Percentiles rank a stretch among this genome's conserved stretches.
Conservation (phyloP, 768 basidiomycete species). For the Saitozyma podzolica region DNA sequence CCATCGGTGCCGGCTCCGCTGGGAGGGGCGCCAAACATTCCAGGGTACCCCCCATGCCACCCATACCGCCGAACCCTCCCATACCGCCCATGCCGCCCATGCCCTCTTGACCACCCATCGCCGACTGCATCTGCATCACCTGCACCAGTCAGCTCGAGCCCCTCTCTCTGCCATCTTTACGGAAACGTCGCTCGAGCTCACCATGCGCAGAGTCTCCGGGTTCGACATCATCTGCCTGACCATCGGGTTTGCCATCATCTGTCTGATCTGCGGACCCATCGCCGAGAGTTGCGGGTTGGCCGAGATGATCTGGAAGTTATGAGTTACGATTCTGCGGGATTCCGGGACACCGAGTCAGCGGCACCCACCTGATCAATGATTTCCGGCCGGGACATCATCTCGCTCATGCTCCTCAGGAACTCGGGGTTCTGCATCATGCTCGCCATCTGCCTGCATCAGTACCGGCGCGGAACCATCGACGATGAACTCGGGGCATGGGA, state of each 20-base stretch:
- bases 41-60: conserved; percentile 20
- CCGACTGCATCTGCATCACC: conserved; percentile 50
- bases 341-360: background rate
- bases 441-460: conserved; percentile 62
- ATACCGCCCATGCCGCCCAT: conserved; percentile 21
- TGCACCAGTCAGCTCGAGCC: conserved; percentile 13
- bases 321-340: background rate
- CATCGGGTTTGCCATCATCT: conserved; percentile 66
- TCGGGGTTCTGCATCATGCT: conserved; percentile 71
- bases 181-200: conserved; percentile 3
- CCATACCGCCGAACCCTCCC: conserved; percentile 25
- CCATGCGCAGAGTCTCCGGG: conserved; percentile 42
- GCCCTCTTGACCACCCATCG: conserved; percentile 29
- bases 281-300: conserved; percentile 72
- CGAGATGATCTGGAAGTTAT: conserved; percentile 60
- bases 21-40: conserved; percentile 11
- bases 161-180: background rate
- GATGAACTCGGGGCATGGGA: background rate
- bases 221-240: conserved; percentile 68
- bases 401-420: conserved; percentile 83
- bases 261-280: conserved; percentile 78
- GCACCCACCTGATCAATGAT: conserved; percentile 67
- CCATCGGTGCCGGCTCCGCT: conserved; percentile 16
- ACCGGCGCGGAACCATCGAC: background rate
- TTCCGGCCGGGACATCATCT: conserved; percentile 82